phyloP scores from a whole-genome alignment of 2,329 filamentous ascomycete genomes.

The Cadophora sp. region DNA sequence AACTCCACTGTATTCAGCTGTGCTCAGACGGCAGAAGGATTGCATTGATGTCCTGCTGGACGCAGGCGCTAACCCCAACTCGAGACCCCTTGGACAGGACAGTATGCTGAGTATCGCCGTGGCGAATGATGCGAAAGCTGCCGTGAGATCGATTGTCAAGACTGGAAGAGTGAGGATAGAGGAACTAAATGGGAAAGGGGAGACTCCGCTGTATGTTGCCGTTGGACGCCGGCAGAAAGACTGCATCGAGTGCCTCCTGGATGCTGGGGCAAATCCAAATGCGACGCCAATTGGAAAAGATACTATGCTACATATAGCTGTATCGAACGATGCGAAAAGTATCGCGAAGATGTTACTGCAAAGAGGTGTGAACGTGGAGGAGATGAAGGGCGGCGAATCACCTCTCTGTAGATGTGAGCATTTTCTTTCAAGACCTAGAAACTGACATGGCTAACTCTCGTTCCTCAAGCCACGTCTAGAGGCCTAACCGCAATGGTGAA shows the following conservation, averaged over 20 bases:
- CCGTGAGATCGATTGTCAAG: constrained; percentile 24
- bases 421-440: not conserved
- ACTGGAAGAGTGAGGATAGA: constrained; percentile 19
- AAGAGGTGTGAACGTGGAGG: constrained; percentile 26
- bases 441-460: not conserved
- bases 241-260: constrained; percentile 23
- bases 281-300: constrained; percentile 19
- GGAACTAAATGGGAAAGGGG: constrained; percentile 18
- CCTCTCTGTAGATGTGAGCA: constrained; percentile 20
- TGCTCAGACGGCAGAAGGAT: constrained; percentile 3
- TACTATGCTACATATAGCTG: constrained; percentile 21
- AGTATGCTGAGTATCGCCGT: constrained; percentile 22
- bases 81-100: not conserved
- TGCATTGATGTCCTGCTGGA: constrained; percentile 15
- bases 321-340: constrained; percentile 13
- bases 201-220: constrained; percentile 24
- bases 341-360: constrained; percentile 26
- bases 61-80: constrained; percentile 5
- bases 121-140: constrained; percentile 3
- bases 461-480: constrained; percentile 16
- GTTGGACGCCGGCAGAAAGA: constrained; percentile 16
- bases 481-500: constrained; percentile 23
- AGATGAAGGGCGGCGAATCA: constrained; percentile 28
- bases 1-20: not conserved
- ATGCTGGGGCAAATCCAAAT: constrained; percentile 28